A percentile compares a stretch with the other conserved stretches of the same genome.
These are phyloP conservation scores for Phytophthora kernoviae DNA, from an alignment of 352 stramenopile genomes.

Conservation along the genomic window DNA sequence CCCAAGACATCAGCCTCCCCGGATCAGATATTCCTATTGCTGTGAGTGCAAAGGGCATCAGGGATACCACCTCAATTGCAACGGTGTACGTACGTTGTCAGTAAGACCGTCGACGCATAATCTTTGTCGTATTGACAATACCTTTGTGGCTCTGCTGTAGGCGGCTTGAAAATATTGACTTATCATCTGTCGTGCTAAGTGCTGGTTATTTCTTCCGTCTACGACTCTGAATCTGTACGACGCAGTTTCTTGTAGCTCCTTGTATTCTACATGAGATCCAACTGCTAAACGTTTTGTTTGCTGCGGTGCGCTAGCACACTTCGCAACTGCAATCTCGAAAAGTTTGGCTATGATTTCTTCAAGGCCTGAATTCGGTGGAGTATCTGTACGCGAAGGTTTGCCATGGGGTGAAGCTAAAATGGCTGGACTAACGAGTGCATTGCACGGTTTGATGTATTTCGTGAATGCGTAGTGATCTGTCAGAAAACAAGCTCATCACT, in stretches of 20 bases:
- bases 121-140: background rate
- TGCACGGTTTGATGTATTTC: background rate
- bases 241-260: background rate
- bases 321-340: conserved; percentile 44
- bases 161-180: conserved; percentile 36
- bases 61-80: conserved; percentile 20
- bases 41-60: conserved; percentile 27
- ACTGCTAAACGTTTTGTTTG: conserved; percentile 1
- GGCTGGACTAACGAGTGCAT: background rate
- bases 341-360: conserved; percentile 41
- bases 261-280: background rate
- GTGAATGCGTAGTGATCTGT: conserved; percentile 37
- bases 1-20: conserved; percentile 28
- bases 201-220: conserved; percentile 25
- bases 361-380: conserved; percentile 23
- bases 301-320: conserved; percentile 27
- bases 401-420: background rate
- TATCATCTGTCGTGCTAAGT: conserved; percentile 27
- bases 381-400: conserved; percentile 33
- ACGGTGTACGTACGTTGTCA: conserved; percentile 22
- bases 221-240: conserved; percentile 35
- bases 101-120: background rate
- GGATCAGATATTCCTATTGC: conserved; percentile 28
- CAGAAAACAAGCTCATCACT: conserved; percentile 36
- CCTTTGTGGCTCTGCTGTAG: conserved; percentile 14